Evolutionary conservation across 805 yeast species (phyloP).

Genomic region (Starmerella riodocensis): DNA sequence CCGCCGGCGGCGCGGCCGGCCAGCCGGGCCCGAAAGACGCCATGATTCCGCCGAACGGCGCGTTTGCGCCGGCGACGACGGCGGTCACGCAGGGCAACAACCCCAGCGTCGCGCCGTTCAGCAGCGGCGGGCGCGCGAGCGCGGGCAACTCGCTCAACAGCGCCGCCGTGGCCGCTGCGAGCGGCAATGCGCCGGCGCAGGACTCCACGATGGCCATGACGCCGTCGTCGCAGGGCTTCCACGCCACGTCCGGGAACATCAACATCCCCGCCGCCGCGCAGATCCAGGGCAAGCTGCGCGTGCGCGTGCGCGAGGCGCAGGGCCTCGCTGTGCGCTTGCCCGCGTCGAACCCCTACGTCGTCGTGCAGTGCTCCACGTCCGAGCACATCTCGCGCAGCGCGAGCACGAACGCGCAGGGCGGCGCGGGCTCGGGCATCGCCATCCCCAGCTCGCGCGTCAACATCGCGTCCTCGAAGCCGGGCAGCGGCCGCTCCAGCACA

Average conservation of each 20-base stretch:
- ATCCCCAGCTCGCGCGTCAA: slow-evolving; percentile 25
- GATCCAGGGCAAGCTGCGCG: slow-evolving; percentile 55
- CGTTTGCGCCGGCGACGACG: slow-evolving; percentile 19
- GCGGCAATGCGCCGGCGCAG: not conserved
- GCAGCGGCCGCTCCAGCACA: slow-evolving; percentile 7
- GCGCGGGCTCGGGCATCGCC: slow-evolving; percentile 25
- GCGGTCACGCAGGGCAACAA: slow-evolving; percentile 14
- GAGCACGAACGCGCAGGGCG: slow-evolving; percentile 6
- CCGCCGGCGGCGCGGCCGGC: not conserved
- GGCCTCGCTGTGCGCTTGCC: slow-evolving; percentile 34
- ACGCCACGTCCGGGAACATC: slow-evolving; percentile 3
- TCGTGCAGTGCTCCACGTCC: slow-evolving; percentile 80
- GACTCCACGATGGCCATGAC: not conserved
- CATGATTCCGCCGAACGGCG: slow-evolving; percentile 17
- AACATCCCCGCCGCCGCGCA: slow-evolving; percentile 17
- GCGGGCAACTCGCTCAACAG: not conserved
- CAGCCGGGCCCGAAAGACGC: not conserved
- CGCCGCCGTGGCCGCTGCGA: not conserved
- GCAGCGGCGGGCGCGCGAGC: not conserved
- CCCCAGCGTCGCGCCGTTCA: not conserved
- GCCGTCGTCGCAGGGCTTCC: not conserved
- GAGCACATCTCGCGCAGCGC: slow-evolving; percentile 59
- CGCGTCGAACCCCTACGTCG: slow-evolving; percentile 45
- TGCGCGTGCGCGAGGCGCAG: slow-evolving; percentile 49
- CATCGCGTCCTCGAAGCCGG: slow-evolving; percentile 10